Evolutionary conservation across 345 rosid genomes (phyloP), one percentile per base, ranked within the genome.

Genomic region (Eucalyptus victrix): DNA sequence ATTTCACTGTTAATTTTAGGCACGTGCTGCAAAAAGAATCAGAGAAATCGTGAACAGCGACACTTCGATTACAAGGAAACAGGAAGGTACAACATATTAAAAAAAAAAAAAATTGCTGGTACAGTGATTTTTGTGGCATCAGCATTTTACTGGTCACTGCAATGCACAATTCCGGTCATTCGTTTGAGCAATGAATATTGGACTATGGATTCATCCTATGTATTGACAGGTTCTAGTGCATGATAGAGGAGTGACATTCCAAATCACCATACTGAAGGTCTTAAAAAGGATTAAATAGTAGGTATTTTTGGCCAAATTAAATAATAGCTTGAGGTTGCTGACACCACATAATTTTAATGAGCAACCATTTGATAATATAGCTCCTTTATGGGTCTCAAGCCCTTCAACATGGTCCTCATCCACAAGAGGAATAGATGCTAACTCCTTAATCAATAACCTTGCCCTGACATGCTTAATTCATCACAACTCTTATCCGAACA

Each of bases 1-100:
- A 95, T 87, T 88, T 92, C 94, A 83, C 96, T 93, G 92, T 95
- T 95, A 88, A 91, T 94, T 93, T 93, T 95, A 87, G 97, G 96
- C 44, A 95, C 90, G 86, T 95, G 96, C 96, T 95, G 94, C 86
- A 90, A 76, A 40, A 76, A 76, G 30, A 76, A 4, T 76, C 47
- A 76, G 85, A 76, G 85, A 24, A 76, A 76, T 9, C 28, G 7
- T 21, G 9, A 76, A 23, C 85, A 76, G 47, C 3, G 2, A 76
- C 85, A 76, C 24, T 76, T 76, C 6, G 5, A 40, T 76, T 40
- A 76, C 85, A 76, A 76, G 30, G 47, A 76, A 23, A 76, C 15
- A 14, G 28, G 14, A 21, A 76, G 44, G 85, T 76, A 76, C 30
- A 76, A 42, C 47, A 76, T 76, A 76, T 40, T 40, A 19, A 53